A percentile compares a stretch with the other conserved stretches of the same genome.
phyloP scores from a whole-genome alignment of 2,329 filamentous ascomycete genomes.

The Macroventuria anomochaeta region DNA sequence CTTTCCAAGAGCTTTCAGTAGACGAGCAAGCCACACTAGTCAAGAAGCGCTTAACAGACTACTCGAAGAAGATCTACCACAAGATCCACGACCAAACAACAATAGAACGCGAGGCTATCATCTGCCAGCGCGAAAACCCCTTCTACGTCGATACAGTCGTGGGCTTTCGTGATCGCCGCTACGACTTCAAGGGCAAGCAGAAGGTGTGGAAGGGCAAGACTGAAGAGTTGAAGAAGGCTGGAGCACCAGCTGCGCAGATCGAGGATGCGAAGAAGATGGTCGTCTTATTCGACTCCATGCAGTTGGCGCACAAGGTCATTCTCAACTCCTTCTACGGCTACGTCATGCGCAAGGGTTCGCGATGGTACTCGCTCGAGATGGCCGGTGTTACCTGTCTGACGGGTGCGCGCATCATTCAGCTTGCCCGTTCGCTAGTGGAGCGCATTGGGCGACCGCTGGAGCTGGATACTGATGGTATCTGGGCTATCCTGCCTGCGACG shows the following conservation, averaged over 20 bases:
- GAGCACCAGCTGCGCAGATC: conserved; percentile 76
- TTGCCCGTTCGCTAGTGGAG: conserved; percentile 92
- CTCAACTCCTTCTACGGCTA: conserved; percentile 99
- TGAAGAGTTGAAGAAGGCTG: conserved; percentile 80
- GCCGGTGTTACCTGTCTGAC: conserved; percentile 97
- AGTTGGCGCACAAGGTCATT: conserved; percentile 98
- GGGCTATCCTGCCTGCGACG: conserved; percentile 96
- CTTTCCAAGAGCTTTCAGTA: conserved; percentile 78
- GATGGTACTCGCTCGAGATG: conserved; percentile 99
- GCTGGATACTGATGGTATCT: conserved; percentile 97
- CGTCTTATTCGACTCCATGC: conserved; percentile 90
- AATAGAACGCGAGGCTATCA: conserved; percentile 93
- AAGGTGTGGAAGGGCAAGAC: conserved; percentile 99
- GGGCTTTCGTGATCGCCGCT: conserved; percentile 94
- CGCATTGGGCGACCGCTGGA: conserved; percentile 91
- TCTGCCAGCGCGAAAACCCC: conserved; percentile 96
- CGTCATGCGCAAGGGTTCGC: conserved; percentile 97
- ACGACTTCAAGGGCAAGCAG: conserved; percentile 97
- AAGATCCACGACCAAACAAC: conserved; percentile 97
- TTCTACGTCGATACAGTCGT: conserved; percentile 98
- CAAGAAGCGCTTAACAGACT: conserved; percentile 86
- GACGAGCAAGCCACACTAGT: conserved; percentile 84
- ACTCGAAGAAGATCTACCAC: conserved; percentile 99
- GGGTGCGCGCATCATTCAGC: conserved; percentile 93
- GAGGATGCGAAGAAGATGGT: conserved; percentile 99